A percentile compares a stretch with the other conserved stretches of the same genome.
Evolutionary conservation across 768 basidiomycete genomes (phyloP).

Genomic region (Suillus tomentosus): DNA sequence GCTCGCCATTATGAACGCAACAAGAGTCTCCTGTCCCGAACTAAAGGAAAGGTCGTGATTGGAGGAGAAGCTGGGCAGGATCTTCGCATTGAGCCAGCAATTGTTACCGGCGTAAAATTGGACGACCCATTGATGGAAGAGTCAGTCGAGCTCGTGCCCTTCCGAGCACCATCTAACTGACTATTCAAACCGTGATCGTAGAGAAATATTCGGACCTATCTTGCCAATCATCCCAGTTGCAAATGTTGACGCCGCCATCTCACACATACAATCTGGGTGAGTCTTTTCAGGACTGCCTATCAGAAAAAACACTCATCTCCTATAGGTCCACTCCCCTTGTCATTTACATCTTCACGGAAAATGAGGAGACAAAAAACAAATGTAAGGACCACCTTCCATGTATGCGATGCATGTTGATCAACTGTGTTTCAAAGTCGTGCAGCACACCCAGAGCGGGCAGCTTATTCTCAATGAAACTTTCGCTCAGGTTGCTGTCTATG

Average conservation of each 20-base stretch:
- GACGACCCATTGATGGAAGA: constrained; percentile 60
- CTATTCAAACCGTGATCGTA: constrained; percentile 23
- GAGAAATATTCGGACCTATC: constrained; percentile 71
- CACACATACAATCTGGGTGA: constrained; percentile 50
- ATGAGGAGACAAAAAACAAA: constrained; percentile 33
- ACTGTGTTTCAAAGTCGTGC: constrained; percentile 40
- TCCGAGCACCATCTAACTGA: not conserved
- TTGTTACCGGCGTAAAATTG: constrained; percentile 50
- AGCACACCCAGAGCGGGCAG: constrained; percentile 45
- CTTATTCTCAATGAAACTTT: constrained; percentile 57
- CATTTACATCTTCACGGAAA: constrained; percentile 60
- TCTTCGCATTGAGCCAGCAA: constrained; percentile 53
- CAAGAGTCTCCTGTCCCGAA: constrained; percentile 45
- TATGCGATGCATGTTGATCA: no score
- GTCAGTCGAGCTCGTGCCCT: constrained; percentile 31
- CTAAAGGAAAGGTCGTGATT: constrained; percentile 55
- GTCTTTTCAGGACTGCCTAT: constrained; percentile 15
- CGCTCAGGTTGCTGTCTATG: constrained; percentile 42
- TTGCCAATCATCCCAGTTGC: constrained; percentile 61
- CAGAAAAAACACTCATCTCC: not conserved
- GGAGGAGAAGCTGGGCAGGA: constrained; percentile 39
- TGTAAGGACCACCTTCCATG: constrained; percentile 17
- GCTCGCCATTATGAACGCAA: constrained; percentile 52
- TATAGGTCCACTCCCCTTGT: constrained; percentile 54
- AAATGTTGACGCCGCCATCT: constrained; percentile 51